Percentiles rank a stretch among this genome's conserved stretches.
Conservation (phyloP, 257 asterid species). For the Solanum ahanhuiri region DNA sequence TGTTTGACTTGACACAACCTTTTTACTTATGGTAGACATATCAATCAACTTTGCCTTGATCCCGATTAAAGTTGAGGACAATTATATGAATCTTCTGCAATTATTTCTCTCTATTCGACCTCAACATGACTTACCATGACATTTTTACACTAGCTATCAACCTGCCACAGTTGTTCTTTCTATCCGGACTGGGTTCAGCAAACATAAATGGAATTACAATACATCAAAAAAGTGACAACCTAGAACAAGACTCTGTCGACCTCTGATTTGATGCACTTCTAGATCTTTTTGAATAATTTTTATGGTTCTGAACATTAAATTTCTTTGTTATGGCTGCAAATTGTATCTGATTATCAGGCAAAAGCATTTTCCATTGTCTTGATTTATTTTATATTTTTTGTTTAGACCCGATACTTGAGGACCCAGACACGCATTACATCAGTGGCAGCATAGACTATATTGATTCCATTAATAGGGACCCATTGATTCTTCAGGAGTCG, state of each 20-base stretch:
- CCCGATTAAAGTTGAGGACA: neutral
- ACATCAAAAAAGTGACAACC: neutral
- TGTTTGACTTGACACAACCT: neutral
- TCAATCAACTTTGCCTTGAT: neutral
- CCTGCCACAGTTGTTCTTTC: neutral
- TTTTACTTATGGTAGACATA: neutral
- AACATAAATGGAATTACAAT: neutral
- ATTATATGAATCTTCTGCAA: neutral
- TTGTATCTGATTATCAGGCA: neutral
- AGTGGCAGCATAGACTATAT: neutral
- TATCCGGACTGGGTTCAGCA: neutral
- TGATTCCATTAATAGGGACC: neutral
- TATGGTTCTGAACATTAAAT: neutral
- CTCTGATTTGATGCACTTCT: neutral
- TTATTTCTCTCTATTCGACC: neutral
- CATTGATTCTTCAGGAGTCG: neutral
- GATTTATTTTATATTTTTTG: neutral
- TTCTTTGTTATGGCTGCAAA: neutral
- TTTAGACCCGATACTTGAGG: neutral
- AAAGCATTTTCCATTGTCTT: neutral
- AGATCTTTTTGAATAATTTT: neutral
- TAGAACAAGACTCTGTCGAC: neutral
- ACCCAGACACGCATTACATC: neutral
- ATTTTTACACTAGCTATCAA: neutral
- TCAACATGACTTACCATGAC: neutral